These are phyloP conservation scores for Boletus rubroflammeus DNA, from an alignment of 768 basidiomycete genomes.

Conservation along the genomic window DNA sequence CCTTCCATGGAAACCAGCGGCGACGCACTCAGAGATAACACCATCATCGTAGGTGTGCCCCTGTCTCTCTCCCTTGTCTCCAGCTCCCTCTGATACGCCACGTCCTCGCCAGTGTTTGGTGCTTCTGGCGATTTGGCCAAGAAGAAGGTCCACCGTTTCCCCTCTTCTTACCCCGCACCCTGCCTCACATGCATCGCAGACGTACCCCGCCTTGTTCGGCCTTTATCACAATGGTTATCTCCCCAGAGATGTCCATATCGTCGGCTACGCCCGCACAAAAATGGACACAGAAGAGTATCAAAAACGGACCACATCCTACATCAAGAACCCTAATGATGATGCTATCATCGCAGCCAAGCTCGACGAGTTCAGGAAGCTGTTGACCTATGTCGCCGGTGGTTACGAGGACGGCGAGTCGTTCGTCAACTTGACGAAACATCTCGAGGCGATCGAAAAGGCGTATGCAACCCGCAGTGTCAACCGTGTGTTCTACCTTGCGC, in stretches of 20 bases:
- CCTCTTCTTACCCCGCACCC: constrained; percentile 1
- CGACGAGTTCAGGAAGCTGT: constrained; percentile 78
- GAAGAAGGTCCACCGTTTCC: constrained; percentile 76
- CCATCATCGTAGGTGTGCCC: constrained; percentile 76
- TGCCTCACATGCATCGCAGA: constrained; percentile 58
- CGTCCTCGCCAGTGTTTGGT: constrained; percentile 65
- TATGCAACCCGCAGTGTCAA: constrained; percentile 65
- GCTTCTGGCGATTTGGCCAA: constrained; percentile 97
- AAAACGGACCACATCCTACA: constrained; percentile 78
- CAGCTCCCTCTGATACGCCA: constrained; percentile 9
- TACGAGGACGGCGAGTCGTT: constrained; percentile 88
- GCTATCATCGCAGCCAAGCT: constrained; percentile 56
- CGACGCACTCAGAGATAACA: constrained; percentile 80
- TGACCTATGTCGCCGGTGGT: constrained; percentile 79
- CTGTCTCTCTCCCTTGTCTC: constrained; percentile 13
- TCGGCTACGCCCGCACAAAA: constrained; percentile 96
- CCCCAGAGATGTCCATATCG: constrained; percentile 80
- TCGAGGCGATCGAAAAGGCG: constrained; percentile 72
- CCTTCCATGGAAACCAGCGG: constrained; percentile 82
- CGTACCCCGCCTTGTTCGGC: constrained; percentile 91
- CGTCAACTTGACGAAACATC: constrained; percentile 66
- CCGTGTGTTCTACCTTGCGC: constrained; percentile 94
- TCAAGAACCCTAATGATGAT: constrained; percentile 73
- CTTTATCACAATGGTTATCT: constrained; percentile 80
- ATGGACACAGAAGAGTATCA: constrained; percentile 85